Conservation (phyloP, 495 filamentous ascomycete species). For the Penicillium ochrochloron region DNA sequence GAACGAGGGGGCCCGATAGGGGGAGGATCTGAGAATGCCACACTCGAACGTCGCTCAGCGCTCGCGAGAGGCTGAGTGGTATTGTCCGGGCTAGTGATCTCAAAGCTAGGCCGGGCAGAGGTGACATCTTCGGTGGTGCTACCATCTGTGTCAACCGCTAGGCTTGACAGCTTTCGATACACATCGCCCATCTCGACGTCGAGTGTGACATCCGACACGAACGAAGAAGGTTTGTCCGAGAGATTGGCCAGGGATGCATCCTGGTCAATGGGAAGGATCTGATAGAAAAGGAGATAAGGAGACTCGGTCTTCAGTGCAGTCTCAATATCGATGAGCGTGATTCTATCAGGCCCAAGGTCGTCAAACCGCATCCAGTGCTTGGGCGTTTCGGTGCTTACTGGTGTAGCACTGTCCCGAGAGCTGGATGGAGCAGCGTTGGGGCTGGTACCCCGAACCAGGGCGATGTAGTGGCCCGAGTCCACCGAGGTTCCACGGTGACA, state of each 20-base stretch:
- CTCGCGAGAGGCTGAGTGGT: constrained; percentile 8
- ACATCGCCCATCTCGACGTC: constrained; percentile 35
- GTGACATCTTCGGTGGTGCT: constrained; percentile 30
- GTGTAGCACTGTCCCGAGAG: constrained; percentile 50
- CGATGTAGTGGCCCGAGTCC: constrained; percentile 90
- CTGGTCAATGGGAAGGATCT: constrained; percentile 83
- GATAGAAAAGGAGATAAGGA: constrained; percentile 94
- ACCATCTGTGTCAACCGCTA: constrained; percentile 25
- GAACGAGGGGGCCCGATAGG: constrained; percentile 45
- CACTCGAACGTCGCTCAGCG: constrained; percentile 29
- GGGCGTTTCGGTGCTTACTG: constrained; percentile 55
- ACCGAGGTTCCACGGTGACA: constrained; percentile 89
- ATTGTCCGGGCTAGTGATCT: constrained; percentile 42
- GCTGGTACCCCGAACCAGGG: constrained; percentile 71
- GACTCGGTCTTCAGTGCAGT: constrained; percentile 78
- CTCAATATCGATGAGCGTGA: constrained; percentile 77
- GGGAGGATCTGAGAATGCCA: constrained; percentile 39
- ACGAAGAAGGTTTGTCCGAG: constrained; percentile 60
- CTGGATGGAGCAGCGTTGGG: constrained; percentile 50
- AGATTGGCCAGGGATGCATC: constrained; percentile 59
- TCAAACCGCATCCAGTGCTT: constrained; percentile 89
- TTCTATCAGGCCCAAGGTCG: constrained; percentile 74
- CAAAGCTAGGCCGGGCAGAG: constrained; percentile 47
- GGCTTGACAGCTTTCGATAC: constrained; percentile 22
- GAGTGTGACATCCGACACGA: constrained; percentile 49